These are phyloP conservation scores for Taphrina wiesneri DNA, from an alignment of 1,139 yeast species.

Conservation along the genomic window DNA sequence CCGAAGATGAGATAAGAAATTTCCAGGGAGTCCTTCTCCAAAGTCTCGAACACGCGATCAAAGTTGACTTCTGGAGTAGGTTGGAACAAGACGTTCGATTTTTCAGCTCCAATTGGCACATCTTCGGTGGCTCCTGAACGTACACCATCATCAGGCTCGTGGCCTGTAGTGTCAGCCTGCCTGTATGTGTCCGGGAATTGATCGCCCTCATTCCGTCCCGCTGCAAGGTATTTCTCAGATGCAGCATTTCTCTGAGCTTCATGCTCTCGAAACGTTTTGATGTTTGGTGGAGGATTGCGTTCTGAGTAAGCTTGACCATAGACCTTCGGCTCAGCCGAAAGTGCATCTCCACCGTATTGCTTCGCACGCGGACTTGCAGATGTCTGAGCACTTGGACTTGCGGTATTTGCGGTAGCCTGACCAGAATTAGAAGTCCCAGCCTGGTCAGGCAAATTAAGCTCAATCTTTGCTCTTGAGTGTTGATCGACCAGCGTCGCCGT, in stretches of 20 bases:
- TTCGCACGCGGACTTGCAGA: not conserved
- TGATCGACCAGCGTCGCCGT: not conserved
- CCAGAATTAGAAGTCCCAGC: not conserved
- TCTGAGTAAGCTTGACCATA: slow-evolving; percentile 27
- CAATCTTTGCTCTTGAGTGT: slow-evolving; percentile 9
- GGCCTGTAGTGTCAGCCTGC: slow-evolving; percentile 6
- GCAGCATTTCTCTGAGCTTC: slow-evolving; percentile 14
- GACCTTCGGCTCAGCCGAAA: slow-evolving; percentile 11
- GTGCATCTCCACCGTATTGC: not conserved
- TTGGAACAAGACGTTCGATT: slow-evolving; percentile 31
- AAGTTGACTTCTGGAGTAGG: slow-evolving; percentile 32
- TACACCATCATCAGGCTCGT: slow-evolving; percentile 3
- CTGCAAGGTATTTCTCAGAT: slow-evolving; percentile 12
- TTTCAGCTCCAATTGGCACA: slow-evolving; percentile 30
- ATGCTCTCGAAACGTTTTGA: slow-evolving; percentile 1
- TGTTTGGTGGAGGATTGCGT: slow-evolving; percentile 25
- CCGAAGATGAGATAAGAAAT: slow-evolving; percentile 19
- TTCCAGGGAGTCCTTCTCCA: slow-evolving; percentile 17
- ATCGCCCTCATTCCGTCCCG: not conserved
- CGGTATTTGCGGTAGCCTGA: not conserved
- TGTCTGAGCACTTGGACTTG: not conserved
- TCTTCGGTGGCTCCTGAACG: slow-evolving; percentile 32
- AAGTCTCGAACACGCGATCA: slow-evolving; percentile 27
- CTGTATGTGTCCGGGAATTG: not conserved
- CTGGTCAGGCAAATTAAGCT: not conserved